Conservation (phyloP, 768 basidiomycete genomes). For the Tulasnella sp. region DNA sequence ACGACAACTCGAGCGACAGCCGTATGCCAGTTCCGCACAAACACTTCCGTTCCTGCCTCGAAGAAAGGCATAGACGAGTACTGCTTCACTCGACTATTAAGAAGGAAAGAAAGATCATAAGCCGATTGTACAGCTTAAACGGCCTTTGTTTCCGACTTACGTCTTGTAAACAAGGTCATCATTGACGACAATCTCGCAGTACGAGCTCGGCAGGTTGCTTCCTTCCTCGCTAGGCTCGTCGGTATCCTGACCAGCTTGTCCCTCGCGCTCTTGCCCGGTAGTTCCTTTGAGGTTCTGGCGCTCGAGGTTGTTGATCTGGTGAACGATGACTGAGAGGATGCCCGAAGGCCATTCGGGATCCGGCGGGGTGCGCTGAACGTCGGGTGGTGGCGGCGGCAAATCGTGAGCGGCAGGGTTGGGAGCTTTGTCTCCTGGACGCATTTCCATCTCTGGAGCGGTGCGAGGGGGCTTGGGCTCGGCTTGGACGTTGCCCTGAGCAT, state of each 20-base stretch:
- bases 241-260: conserved; percentile 59
- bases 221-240: conserved; percentile 58
- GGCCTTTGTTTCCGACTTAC: conserved; percentile 35
- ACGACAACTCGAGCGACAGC: conserved; percentile 68
- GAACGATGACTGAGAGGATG: conserved; percentile 66
- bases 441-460: conserved; percentile 50
- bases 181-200: conserved; percentile 62
- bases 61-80: conserved; percentile 58
- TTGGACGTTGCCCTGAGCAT: conserved; percentile 40
- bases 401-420: conserved; percentile 50
- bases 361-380: conserved; percentile 57
- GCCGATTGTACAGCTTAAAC: background rate
- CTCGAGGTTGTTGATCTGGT: conserved; percentile 67
- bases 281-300: conserved; percentile 57
- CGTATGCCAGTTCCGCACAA: conserved; percentile 64
- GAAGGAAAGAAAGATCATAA: conserved; percentile 16
- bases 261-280: conserved; percentile 54
- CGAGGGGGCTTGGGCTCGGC: conserved; percentile 42
- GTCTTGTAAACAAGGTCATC: conserved; percentile 57
- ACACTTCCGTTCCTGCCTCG: conserved; percentile 69
- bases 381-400: conserved; percentile 48
- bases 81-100: conserved; percentile 49
- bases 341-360: conserved; percentile 67
- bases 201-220: conserved; percentile 66
- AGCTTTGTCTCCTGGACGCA: conserved; percentile 47